A percentile compares a stretch with the other conserved stretches of the same genome.
phyloP scores from a whole-genome alignment of 352 stramenopile genomes.

The Elongisporangium undulatum region DNA sequence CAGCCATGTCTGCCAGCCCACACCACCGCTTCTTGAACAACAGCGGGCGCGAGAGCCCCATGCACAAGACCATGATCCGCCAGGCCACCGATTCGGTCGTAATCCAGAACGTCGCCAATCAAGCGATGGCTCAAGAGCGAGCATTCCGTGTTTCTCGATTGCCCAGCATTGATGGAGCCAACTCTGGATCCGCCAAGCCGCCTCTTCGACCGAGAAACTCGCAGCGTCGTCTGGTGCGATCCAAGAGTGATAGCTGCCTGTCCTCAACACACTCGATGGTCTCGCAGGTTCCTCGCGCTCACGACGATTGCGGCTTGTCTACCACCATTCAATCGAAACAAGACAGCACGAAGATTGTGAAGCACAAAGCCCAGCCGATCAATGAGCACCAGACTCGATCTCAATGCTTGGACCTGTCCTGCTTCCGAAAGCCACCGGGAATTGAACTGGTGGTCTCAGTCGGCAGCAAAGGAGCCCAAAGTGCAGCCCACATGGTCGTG shows the following conservation, averaged over 20 bases:
- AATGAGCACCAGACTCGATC: constrained; percentile 29
- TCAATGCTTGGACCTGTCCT: constrained; percentile 59
- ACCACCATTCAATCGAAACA: constrained; percentile 18
- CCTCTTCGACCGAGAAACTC: constrained; percentile 4
- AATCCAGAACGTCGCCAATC: constrained; percentile 55
- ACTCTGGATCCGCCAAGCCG: constrained; percentile 18
- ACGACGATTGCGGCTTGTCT: constrained; percentile 40
- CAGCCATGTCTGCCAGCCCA: neutral
- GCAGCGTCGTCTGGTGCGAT: neutral
- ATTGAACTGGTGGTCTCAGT: constrained; percentile 78
- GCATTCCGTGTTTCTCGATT: constrained; percentile 35
- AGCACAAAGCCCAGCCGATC: neutral
- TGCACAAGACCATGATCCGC: constrained; percentile 42
- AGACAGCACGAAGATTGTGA: constrained; percentile 8
- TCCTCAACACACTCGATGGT: neutral
- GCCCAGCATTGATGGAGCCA: constrained; percentile 27
- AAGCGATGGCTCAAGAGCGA: constrained; percentile 31
- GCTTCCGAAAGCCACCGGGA: constrained; percentile 53
- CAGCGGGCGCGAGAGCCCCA: neutral
- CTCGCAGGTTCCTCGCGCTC: constrained; percentile 18
- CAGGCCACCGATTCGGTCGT: constrained; percentile 58
- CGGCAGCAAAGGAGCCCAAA: constrained; percentile 59
- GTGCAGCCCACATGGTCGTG: constrained; percentile 70
- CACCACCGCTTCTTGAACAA: neutral
- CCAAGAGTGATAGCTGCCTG: neutral